Percentiles rank a stretch among this genome's conserved stretches.
Conservation (phyloP, 257 asterid species). For the Datura wrightii region DNA sequence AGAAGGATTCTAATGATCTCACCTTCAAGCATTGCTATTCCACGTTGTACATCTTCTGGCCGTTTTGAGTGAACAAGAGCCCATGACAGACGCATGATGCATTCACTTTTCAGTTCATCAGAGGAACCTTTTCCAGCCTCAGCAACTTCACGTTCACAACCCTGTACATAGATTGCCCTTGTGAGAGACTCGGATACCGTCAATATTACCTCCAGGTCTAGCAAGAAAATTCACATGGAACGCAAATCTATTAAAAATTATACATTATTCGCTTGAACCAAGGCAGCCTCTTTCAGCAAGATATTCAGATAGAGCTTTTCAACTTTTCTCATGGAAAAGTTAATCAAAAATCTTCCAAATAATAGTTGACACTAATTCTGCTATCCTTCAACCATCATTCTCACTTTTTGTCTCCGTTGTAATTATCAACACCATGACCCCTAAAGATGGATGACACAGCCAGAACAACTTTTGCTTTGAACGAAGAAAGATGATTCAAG, state of each 20-base stretch:
- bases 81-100: slow-evolving; percentile 96
- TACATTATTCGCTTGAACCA: neutral
- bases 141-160: slow-evolving; percentile 91
- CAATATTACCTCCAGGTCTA: neutral
- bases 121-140: slow-evolving; percentile 75
- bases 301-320: neutral
- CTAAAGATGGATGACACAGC: neutral
- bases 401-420: neutral
- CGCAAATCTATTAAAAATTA: neutral
- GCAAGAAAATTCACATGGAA: slow-evolving; percentile 9
- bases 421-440: neutral
- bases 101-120: slow-evolving; percentile 70
- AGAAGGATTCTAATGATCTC: slow-evolving; percentile 23
- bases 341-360: neutral
- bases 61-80: slow-evolving; percentile 90
- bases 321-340: neutral
- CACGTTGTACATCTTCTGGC: slow-evolving; percentile 83
- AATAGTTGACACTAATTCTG: neutral
- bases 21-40: slow-evolving; percentile 99
- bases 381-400: slow-evolving; percentile 14
- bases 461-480: neutral
- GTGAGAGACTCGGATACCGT: neutral
- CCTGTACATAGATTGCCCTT: slow-evolving; percentile 51
- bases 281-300: neutral
- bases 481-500: neutral